A percentile compares a stretch with the other conserved stretches of the same genome.
phyloP scores from a whole-genome alignment of 225 moss, liverwort and hornwort genomes.

The Rhytidiadelphus loreus region DNA sequence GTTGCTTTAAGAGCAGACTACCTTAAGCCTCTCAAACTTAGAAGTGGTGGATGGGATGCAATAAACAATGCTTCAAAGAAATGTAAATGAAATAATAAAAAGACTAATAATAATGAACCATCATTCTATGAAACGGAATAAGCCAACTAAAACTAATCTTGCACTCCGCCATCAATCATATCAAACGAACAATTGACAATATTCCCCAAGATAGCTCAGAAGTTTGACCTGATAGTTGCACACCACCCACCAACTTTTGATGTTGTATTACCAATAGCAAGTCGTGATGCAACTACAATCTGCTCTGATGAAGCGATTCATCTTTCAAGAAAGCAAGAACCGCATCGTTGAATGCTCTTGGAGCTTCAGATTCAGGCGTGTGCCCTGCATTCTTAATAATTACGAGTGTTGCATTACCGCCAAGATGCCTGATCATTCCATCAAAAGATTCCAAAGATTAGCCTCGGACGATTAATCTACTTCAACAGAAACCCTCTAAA shows the following conservation, averaged over 20 bases:
- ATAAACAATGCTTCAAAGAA: not conserved
- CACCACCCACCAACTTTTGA: not conserved
- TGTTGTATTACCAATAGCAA: not conserved
- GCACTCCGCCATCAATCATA: not conserved
- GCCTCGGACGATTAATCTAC: not conserved
- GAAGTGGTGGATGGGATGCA: not conserved
- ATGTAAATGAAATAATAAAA: not conserved
- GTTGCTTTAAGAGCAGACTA: no score
- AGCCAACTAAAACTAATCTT: not conserved
- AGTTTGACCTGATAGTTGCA: not conserved
- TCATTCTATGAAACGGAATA: not conserved
- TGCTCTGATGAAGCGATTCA: not conserved
- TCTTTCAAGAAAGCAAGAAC: not conserved
- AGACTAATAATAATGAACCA: not conserved
- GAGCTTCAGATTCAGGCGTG: not conserved
- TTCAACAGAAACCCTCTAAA: no score
- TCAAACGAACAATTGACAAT: not conserved
- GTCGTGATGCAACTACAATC: not conserved
- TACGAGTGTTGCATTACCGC: not conserved
- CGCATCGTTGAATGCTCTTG: conserved; percentile 3
- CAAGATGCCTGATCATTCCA: conserved; percentile 11
- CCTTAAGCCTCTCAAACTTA: not conserved
- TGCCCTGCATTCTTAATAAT: conserved; percentile 9
- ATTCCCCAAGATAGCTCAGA: not conserved
- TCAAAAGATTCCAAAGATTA: not conserved